phyloP scores from a whole-genome alignment of 2,329 filamentous ascomycete genomes.

The Pyricularia pennisetigena region DNA sequence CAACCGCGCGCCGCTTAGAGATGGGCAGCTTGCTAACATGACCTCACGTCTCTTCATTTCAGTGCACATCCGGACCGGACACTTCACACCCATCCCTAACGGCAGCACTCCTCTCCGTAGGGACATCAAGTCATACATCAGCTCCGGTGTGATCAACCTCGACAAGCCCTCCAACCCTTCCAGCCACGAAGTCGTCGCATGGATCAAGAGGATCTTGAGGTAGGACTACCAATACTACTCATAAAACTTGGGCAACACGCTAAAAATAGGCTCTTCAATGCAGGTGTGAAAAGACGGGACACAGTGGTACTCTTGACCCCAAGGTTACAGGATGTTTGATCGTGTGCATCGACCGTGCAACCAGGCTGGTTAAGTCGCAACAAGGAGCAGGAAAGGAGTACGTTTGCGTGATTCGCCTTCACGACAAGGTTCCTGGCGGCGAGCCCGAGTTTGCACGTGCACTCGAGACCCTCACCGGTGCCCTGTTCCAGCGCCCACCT shows the following conservation, averaged over 20 bases:
- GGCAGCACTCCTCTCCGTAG: conserved; percentile 87
- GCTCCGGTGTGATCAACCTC: conserved; percentile 95
- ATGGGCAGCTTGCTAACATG: conserved; percentile 7
- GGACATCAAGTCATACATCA: conserved; percentile 94
- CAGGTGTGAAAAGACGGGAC: conserved; percentile 90
- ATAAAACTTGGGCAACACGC: neutral
- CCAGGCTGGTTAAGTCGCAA: conserved; percentile 95
- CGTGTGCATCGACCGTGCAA: conserved; percentile 76
- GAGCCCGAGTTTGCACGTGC: conserved; percentile 88
- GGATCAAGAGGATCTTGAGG: conserved; percentile 96
- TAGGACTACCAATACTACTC: conserved; percentile 26
- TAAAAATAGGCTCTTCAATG: neutral
- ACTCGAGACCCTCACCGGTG: conserved; percentile 90
- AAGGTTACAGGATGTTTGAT: conserved; percentile 60
- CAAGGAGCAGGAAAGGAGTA: conserved; percentile 99
- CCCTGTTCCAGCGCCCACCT: conserved; percentile 92
- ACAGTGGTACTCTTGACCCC: conserved; percentile 95
- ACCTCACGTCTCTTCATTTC: conserved; percentile 14
- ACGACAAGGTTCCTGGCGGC: conserved; percentile 90
- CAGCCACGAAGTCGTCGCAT: conserved; percentile 96
- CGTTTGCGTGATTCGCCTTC: conserved; percentile 87
- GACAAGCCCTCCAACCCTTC: conserved; percentile 97
- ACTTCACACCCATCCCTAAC: conserved; percentile 93
- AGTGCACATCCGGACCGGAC: conserved; percentile 88
- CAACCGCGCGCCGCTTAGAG: neutral